Evolutionary conservation across 805 yeast species (phyloP).

Genomic region (Lipomyces yamadae): DNA sequence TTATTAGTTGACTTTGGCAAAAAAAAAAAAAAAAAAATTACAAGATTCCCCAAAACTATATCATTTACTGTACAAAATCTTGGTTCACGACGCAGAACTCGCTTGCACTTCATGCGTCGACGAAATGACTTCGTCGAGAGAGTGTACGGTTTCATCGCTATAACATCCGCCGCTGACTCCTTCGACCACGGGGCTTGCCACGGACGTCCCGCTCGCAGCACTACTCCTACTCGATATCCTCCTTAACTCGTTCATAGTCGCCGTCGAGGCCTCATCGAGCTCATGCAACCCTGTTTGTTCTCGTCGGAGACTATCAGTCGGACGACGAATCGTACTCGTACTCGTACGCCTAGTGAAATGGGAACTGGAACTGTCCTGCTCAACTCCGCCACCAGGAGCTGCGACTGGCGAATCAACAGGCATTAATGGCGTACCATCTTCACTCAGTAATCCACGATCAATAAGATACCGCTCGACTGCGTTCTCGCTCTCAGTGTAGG

Average conservation of each 20-base stretch:
- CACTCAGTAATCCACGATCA: conserved; percentile 32
- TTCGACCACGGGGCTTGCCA: neutral
- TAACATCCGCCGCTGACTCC: conserved; percentile 5
- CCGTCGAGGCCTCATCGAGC: conserved; percentile 11
- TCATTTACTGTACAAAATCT: neutral
- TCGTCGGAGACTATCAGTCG: conserved; percentile 1
- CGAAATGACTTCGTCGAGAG: conserved; percentile 5
- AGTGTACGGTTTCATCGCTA: neutral
- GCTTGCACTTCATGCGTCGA: neutral
- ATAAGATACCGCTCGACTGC: conserved; percentile 37
- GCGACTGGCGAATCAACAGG: conserved; percentile 18
- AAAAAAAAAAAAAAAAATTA: neutral
- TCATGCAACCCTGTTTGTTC: neutral
- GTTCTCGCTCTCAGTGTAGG: conserved; percentile 34
- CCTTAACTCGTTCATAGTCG: conserved; percentile 20
- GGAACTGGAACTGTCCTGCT: conserved; percentile 10
- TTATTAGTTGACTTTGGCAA: neutral
- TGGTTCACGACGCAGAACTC: neutral
- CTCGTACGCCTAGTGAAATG: conserved; percentile 14
- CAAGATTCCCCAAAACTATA: neutral
- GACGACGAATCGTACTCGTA: conserved; percentile 10
- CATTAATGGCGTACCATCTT: conserved; percentile 33
- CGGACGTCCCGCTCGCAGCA: neutral
- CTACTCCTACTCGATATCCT: conserved; percentile 11
- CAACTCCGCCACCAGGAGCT: conserved; percentile 3